Evolutionary conservation across 179 eudicot species (phyloP), one percentile per base, ranked within the genome.

Genomic region (Beta lomatogona): DNA sequence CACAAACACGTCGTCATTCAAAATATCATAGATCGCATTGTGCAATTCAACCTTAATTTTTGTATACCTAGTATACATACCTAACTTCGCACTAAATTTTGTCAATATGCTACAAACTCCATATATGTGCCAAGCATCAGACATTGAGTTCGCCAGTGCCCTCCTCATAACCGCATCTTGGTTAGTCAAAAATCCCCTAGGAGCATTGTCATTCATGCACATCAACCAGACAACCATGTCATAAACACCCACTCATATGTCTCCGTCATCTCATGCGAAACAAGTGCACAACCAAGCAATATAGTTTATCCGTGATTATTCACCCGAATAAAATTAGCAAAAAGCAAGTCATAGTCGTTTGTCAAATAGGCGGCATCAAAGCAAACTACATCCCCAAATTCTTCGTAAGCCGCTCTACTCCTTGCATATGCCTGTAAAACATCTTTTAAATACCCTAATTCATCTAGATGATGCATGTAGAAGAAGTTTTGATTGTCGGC

Each of bases 191-290:
- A 46, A 3, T 3, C 50, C 6, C 6, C 4, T 12, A 11, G 58
- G 58, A 5, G 57, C 13, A 12, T 59, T 21, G 16, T 58, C 79
- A 1, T 19, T 36, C 71, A 76, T 76, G 3, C 55, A 68, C 22
- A 19, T 4, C 8, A 76, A 18, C 79, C 57, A 76, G 1, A 36
- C 21, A 4, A 7, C 61, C n/a, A n/a, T n/a, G n/a, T n/a, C n/a
- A n/a, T n/a, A 48, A 76, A 76, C 8, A 76, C 7, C 71, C 79
- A 76, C 71, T 76, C 44, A 76, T 41, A 63, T 45, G 70, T 61
- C n/a, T 41, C 10, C 58, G 61, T 21, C 3, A n/a, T 46, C 76
- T 7, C n/a, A n/a, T 73, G 10, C 10, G 41, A 41, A 7, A 73
- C 11, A 6, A 73, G 9, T 50, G 76, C 76, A 73, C 76, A 73